A percentile compares a stretch with the other conserved stretches of the same genome.
phyloP scores from a whole-genome alignment of 345 rosid genomes.

The Hirschfeldia incana region DNA sequence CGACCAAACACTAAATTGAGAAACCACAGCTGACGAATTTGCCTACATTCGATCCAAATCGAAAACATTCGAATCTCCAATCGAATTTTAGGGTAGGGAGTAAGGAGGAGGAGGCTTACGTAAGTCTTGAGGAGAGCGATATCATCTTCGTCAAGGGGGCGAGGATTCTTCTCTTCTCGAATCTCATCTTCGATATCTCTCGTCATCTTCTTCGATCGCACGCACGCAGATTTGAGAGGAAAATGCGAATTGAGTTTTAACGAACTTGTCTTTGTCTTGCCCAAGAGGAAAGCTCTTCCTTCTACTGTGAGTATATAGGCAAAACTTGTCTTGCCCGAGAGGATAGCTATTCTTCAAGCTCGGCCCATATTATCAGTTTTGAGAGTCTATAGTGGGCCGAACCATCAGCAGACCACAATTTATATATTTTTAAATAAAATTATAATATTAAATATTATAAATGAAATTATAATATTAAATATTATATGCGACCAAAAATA shows the following conservation, averaged over 20 bases:
- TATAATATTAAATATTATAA: too few species aligned
- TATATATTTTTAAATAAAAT: background rate
- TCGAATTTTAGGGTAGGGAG: background rate
- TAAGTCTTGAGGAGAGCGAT: conserved; percentile 95
- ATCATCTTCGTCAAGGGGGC: conserved; percentile 87
- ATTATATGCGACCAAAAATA: too few species aligned
- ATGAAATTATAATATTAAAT: too few species aligned
- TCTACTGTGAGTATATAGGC: background rate
- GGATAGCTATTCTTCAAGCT: conserved; percentile 5
- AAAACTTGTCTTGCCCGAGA: conserved; percentile 20
- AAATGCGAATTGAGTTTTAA: background rate
- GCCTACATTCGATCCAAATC: too few species aligned
- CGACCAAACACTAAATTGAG: too few species aligned
- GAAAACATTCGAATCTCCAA: background rate
- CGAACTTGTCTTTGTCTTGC: conserved; percentile 1
- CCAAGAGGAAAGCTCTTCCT: conserved; percentile 26
- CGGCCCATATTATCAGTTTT: background rate
- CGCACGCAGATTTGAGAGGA: conserved; percentile 11
- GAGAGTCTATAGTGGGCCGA: too few species aligned
- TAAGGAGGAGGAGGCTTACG: conserved; percentile 35
- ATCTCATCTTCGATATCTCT: conserved; percentile 57
- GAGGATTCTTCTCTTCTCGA: conserved; percentile 89
- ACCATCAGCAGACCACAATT: background rate
- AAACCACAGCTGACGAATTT: too few species aligned
- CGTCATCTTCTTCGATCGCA: conserved; percentile 36